phyloP scores from a whole-genome alignment of 2,329 filamentous ascomycete genomes.

The Huntiella omanensis region DNA sequence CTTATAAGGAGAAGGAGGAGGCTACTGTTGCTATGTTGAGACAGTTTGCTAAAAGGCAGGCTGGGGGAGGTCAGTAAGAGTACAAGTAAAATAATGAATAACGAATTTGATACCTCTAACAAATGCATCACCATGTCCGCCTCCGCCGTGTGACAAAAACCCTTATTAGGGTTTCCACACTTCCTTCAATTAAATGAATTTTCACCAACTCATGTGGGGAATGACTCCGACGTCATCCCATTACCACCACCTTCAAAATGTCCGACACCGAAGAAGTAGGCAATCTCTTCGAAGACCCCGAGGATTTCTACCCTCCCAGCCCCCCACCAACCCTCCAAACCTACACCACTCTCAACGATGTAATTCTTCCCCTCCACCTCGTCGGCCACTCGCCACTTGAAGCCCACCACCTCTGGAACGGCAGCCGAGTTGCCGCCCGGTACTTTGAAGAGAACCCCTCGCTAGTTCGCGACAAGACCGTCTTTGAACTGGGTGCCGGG shows the following conservation, averaged over 20 bases:
- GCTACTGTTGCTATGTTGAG: constrained; percentile 67
- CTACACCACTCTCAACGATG: constrained; percentile 49
- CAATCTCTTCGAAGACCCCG: constrained; percentile 61
- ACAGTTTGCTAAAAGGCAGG: constrained; percentile 51
- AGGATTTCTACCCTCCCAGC: constrained; percentile 60
- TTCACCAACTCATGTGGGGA: too few relatives aligned
- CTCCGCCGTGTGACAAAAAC: too few relatives aligned
- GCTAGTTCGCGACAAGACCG: constrained; percentile 45
- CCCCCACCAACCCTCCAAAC: constrained; percentile 55
- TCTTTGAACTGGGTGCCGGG: constrained; percentile 79
- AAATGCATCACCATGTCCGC: background rate
- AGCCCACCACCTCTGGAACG: constrained; percentile 86
- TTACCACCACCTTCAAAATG: constrained; percentile 13
- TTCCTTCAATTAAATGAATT: too few relatives aligned
- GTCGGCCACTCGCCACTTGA: constrained; percentile 79
- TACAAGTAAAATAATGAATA: background rate
- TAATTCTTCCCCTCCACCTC: constrained; percentile 51
- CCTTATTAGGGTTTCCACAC: too few relatives aligned
- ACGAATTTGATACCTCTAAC: background rate
- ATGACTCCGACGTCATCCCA: background rate
- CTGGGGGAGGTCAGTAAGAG: constrained; percentile 22
- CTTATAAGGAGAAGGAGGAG: constrained; percentile 59
- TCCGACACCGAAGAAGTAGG: constrained; percentile 21
- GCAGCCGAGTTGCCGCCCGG: constrained; percentile 54
- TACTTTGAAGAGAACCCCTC: constrained; percentile 56